Conservation (phyloP, 768 basidiomycete genomes). For the Myochromella boudieri region DNA sequence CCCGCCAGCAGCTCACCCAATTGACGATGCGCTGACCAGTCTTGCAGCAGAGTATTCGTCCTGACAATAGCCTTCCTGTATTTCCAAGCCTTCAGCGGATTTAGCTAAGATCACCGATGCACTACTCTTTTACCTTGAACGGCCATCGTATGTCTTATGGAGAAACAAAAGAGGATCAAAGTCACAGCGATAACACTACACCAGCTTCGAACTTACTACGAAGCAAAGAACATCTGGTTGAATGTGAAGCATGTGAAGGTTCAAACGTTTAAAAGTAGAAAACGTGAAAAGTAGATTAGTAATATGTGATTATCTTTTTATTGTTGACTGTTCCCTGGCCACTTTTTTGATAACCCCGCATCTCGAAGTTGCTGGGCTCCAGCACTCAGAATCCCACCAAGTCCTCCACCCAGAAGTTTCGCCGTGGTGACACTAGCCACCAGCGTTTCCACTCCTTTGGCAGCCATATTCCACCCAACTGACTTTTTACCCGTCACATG, state of each 20-base stretch:
- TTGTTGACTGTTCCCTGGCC: no score
- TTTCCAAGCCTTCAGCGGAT: conserved; percentile 24
- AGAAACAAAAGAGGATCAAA: neutral
- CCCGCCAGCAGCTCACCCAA: conserved; percentile 20
- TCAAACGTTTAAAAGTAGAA: no score
- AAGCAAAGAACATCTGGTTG: conserved; percentile 9
- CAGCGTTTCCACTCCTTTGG: conserved; percentile 47
- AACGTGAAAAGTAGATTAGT: no score
- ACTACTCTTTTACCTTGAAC: no score
- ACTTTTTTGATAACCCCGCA: conserved; percentile 5
- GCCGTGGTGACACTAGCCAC: conserved; percentile 32
- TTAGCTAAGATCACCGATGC: no score
- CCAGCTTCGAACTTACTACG: conserved; percentile 1
- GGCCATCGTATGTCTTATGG: no score
- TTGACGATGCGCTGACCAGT: no score
- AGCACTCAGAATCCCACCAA: conserved; percentile 26
- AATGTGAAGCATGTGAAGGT: no score
- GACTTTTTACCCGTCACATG: conserved; percentile 9
- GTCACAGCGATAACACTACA: conserved; percentile 5
- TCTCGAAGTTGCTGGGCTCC: conserved; percentile 29
- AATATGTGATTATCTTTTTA: no score
- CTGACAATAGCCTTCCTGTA: conserved; percentile 4
- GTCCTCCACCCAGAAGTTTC: conserved; percentile 24
- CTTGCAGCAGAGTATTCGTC: no score
- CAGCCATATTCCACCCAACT: conserved; percentile 34